Evolutionary conservation across 2,329 filamentous ascomycete genomes (phyloP).

Genomic region (Neonectria faginata): DNA sequence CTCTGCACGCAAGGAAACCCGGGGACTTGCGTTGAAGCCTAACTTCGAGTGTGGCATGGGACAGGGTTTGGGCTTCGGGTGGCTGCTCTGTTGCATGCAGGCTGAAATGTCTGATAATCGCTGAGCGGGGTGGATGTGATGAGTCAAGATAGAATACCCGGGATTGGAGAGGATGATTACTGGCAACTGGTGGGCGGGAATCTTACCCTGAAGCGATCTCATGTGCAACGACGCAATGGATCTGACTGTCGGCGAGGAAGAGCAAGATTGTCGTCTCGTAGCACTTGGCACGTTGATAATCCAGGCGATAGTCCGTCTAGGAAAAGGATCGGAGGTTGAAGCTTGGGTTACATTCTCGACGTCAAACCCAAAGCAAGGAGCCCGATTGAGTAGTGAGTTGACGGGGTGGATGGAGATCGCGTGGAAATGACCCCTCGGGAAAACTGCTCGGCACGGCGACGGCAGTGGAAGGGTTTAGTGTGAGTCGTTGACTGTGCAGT

Average conservation of each 20-base stretch:
- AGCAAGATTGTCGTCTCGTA: background rate
- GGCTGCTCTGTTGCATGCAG: slow-evolving; percentile 12
- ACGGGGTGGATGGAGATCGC: background rate
- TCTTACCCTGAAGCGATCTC: background rate
- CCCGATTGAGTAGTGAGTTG: background rate
- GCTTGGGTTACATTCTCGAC: slow-evolving; percentile 14
- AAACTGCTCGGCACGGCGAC: background rate
- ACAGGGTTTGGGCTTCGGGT: slow-evolving; percentile 12
- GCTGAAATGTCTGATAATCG: slow-evolving; percentile 21
- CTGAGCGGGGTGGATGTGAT: slow-evolving; percentile 1
- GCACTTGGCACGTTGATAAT: background rate
- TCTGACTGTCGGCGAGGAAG: background rate
- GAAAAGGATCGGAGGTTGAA: background rate
- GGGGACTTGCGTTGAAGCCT: background rate
- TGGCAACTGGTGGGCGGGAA: background rate
- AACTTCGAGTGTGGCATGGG: background rate
- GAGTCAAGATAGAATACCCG: background rate
- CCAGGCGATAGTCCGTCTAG: background rate
- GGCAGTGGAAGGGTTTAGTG: background rate
- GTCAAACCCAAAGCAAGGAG: slow-evolving; percentile 10
- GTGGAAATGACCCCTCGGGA: background rate
- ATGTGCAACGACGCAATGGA: background rate
- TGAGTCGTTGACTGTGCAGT: background rate
- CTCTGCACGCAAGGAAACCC: background rate
- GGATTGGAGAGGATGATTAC: background rate